Percentiles rank a stretch among this genome's conserved stretches.
Evolutionary conservation across 257 asterid genomes (phyloP).

Genomic region (Petrea volubilis): DNA sequence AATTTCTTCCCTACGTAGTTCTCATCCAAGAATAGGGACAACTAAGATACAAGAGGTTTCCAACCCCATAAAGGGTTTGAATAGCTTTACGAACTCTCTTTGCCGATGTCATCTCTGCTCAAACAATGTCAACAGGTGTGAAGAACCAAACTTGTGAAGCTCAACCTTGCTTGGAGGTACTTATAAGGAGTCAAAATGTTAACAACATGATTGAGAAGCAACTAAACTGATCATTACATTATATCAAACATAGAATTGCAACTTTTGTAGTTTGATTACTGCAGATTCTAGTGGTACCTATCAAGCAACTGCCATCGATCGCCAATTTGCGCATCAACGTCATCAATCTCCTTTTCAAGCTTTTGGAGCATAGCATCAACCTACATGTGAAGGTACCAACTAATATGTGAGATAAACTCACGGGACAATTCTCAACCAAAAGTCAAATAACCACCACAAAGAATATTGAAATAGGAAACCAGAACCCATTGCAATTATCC

Average conservation of each 20-base stretch:
- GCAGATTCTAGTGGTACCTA: conserved; percentile 53
- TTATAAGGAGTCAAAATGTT: too few relatives aligned
- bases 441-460: conserved; percentile 11
- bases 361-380: conserved; percentile 98
- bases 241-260: neutral
- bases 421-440: conserved; percentile 21
- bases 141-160: too few relatives aligned
- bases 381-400: conserved; percentile 41
- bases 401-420: conserved; percentile 15
- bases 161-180: too few relatives aligned
- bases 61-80: too few relatives aligned
- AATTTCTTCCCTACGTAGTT: too few relatives aligned
- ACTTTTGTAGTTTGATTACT: neutral
- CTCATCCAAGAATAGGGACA: too few relatives aligned
- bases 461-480: conserved; percentile 7
- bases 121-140: too few relatives aligned
- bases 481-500: conserved; percentile 25
- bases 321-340: conserved; percentile 93
- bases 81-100: too few relatives aligned
- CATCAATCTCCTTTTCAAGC: conserved; percentile 96
- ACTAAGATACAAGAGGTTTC: too few relatives aligned
- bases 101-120: too few relatives aligned
- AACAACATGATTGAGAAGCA: too few relatives aligned
- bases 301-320: conserved; percentile 92
- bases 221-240: too few relatives aligned